Evolutionary conservation across 495 filamentous ascomycete species (phyloP).

Genomic region (Penicillium fimorum): DNA sequence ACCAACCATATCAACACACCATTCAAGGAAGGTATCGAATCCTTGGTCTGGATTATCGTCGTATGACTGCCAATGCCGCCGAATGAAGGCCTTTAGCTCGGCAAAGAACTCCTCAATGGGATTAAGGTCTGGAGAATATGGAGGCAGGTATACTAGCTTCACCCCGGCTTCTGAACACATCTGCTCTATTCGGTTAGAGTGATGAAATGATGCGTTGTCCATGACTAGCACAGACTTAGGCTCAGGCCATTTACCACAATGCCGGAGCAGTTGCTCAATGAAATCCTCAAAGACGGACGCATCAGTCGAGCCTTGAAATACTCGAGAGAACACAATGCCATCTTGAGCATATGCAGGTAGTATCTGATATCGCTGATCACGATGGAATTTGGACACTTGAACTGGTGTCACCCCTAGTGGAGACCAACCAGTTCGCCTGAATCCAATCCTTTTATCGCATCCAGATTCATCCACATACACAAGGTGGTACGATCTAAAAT

Average conservation of each 20-base stretch:
- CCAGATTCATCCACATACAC: conserved; percentile 20
- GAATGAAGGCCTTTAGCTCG: too few relatives aligned
- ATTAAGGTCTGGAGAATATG: too few relatives aligned
- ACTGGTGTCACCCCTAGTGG: conserved; percentile 27
- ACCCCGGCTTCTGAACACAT: too few relatives aligned
- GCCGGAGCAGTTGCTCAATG: conserved; percentile 34
- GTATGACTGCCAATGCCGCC: too few relatives aligned
- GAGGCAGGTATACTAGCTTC: too few relatives aligned
- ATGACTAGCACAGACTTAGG: conserved; percentile 2
- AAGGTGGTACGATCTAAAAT: background rate
- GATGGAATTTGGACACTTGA: conserved; percentile 28
- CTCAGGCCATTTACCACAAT: conserved; percentile 35
- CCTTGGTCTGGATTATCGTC: too few relatives aligned
- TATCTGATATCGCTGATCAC: conserved; percentile 36
- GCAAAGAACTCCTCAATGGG: too few relatives aligned
- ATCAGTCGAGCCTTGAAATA: conserved; percentile 37
- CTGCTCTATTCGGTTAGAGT: too few relatives aligned
- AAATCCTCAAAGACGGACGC: conserved; percentile 36
- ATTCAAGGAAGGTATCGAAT: background rate
- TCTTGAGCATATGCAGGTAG: conserved; percentile 37
- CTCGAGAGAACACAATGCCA: conserved; percentile 25
- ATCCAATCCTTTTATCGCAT: conserved; percentile 29
- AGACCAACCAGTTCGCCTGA: conserved; percentile 27
- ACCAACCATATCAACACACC: background rate
- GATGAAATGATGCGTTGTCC: too few relatives aligned